Conservation (phyloP, 2,329 filamentous ascomycete genomes). For the Colletotrichum sp. region DNA sequence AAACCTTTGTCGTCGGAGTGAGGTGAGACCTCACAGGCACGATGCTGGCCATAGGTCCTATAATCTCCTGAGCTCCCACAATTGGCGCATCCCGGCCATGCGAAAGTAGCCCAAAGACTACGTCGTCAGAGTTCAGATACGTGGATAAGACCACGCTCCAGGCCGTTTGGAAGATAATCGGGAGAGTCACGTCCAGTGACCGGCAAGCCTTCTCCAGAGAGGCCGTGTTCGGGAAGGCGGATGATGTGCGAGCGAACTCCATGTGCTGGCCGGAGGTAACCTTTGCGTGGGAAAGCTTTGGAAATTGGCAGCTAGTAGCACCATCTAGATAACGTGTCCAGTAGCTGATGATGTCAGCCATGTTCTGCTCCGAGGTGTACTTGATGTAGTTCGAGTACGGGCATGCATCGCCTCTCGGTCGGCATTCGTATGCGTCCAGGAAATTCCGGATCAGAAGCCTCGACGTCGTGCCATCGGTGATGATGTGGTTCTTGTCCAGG, state of each 20-base stretch:
- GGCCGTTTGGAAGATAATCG: conserved; percentile 76
- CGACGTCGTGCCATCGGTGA: conserved; percentile 7
- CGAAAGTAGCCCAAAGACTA: conserved; percentile 75
- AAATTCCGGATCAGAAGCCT: not conserved
- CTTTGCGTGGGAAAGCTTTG: not conserved
- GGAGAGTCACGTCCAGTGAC: conserved; percentile 67
- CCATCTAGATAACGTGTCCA: not conserved
- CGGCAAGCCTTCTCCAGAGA: not conserved
- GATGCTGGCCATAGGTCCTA: conserved; percentile 65
- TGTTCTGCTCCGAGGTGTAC: not conserved
- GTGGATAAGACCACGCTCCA: conserved; percentile 78
- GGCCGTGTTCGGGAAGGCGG: not conserved
- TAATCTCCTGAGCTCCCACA: conserved; percentile 54
- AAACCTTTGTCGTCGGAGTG: not conserved
- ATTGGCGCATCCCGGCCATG: conserved; percentile 58
- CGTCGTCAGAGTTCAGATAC: conserved; percentile 75
- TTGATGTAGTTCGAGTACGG: not conserved
- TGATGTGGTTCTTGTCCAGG: conserved; percentile 1
- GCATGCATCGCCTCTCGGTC: not conserved
- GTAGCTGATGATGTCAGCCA: not conserved
- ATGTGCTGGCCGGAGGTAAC: not conserved
- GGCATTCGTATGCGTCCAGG: not conserved
- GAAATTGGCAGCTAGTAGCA: not conserved
- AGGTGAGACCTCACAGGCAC: conserved; percentile 56
- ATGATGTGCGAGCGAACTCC: not conserved